Evolutionary conservation across 2,329 filamentous ascomycete species (phyloP).

Genomic region (Aureobasidium subglaciale): DNA sequence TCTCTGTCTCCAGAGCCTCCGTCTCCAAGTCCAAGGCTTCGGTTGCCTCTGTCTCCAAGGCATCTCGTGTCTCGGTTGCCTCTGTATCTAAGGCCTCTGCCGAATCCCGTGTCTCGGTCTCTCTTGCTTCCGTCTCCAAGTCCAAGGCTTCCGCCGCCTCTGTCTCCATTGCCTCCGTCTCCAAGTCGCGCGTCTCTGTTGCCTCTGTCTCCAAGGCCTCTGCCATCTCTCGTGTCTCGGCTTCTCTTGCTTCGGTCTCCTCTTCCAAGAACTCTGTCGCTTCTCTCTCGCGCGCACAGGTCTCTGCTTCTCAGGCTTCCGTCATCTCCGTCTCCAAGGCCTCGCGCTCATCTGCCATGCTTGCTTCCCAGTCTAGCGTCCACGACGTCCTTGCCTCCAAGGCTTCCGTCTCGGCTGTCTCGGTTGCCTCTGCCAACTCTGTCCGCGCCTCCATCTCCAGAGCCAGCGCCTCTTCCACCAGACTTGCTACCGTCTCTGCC

Average conservation of each 20-base stretch:
- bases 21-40: constrained; percentile 12
- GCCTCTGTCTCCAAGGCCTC: constrained; percentile 3
- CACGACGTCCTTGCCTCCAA: background rate
- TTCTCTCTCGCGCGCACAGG: background rate
- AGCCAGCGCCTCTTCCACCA: background rate
- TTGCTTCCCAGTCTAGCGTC: constrained; percentile 1
- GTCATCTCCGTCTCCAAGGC: constrained; percentile 11
- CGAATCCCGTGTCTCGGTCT: background rate
- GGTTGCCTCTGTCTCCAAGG: constrained; percentile 3
- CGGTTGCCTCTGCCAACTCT: constrained; percentile 10
- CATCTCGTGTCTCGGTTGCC: constrained; percentile 8
- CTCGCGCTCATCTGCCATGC: constrained; percentile 1
- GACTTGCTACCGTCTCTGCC: constrained; percentile 7
- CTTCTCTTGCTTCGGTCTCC: background rate
- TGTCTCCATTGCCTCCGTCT: background rate
- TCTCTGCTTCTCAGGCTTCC: background rate
- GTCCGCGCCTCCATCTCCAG: background rate
- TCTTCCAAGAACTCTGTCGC: background rate
- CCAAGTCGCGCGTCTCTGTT: background rate
- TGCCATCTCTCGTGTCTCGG: background rate
- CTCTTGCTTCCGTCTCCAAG: background rate
- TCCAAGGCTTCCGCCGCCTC: background rate
- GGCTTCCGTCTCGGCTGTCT: constrained; percentile 8
- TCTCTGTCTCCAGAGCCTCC: constrained; percentile 5
- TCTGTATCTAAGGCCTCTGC: constrained; percentile 10